These are phyloP conservation scores for Hirschfeldia incana DNA, from an alignment of 345 rosid genomes.

Conservation along the genomic window DNA sequence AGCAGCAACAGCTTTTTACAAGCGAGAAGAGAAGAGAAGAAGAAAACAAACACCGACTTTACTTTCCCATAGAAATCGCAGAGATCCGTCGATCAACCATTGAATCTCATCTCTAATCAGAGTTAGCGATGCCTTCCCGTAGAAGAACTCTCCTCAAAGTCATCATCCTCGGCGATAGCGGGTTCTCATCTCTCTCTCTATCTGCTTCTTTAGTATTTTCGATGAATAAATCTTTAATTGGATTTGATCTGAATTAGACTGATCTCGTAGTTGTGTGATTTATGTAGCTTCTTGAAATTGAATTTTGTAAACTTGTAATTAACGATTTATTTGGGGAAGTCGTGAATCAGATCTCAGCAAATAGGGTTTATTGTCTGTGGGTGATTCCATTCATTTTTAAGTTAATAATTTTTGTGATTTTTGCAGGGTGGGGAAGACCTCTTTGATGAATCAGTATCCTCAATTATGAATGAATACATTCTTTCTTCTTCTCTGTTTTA, in stretches of 20 bases:
- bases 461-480: too few species aligned
- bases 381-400: neutral
- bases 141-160: constrained; percentile 90
- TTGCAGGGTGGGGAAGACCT: constrained; percentile 93
- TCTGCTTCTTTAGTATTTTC: neutral
- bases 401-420: neutral
- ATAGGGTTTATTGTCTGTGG: constrained; percentile 25
- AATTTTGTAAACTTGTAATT: neutral
- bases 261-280: neutral
- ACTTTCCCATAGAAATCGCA: constrained; percentile 7
- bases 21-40: neutral
- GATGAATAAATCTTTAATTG: constrained; percentile 1
- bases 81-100: constrained; percentile 20
- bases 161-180: constrained; percentile 98
- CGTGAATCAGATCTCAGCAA: neutral
- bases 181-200: constrained; percentile 48
- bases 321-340: neutral
- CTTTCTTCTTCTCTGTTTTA: too few species aligned
- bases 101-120: neutral
- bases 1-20: constrained; percentile 13
- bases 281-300: neutral
- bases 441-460: constrained; percentile 96
- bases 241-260: constrained; percentile 15
- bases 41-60: constrained; percentile 4
- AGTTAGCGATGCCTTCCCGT: constrained; percentile 68